Percentiles rank a stretch among this genome's conserved stretches.
phyloP scores from a whole-genome alignment of 2,329 filamentous ascomycete genomes.

The Xylariomycetidae sp. region DNA sequence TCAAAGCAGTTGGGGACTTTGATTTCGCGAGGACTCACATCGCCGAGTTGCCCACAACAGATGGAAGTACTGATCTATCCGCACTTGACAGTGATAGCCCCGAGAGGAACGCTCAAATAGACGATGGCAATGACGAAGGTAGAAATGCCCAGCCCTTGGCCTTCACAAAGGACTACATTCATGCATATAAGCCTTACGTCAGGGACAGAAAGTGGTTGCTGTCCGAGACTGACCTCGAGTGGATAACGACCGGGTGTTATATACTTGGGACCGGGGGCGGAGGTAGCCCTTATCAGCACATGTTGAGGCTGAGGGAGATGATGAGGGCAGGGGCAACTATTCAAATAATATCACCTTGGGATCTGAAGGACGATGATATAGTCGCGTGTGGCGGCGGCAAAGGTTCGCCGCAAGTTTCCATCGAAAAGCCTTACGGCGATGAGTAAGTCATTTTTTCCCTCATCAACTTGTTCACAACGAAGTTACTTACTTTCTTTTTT shows the following conservation, averaged over 20 bases:
- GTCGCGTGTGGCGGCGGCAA: conserved; percentile 51
- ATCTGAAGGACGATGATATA: conserved; percentile 41
- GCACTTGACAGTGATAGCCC: too few relatives aligned
- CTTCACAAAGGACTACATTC: conserved; percentile 23
- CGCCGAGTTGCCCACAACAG: conserved; percentile 1
- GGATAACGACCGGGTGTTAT: conserved; percentile 51
- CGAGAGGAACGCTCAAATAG: background rate
- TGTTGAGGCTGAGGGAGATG: conserved; percentile 27
- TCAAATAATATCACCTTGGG: conserved; percentile 41
- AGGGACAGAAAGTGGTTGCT: conserved; percentile 47
- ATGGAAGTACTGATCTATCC: conserved; percentile 1
- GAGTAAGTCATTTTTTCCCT: conserved; percentile 35
- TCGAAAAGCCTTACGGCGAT: conserved; percentile 52
- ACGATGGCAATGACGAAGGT: conserved; percentile 6
- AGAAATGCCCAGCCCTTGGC: conserved; percentile 1
- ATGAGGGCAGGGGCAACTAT: conserved; percentile 40
- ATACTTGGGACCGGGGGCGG: conserved; percentile 56
- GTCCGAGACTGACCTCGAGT: conserved; percentile 50
- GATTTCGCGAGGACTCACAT: conserved; percentile 31
- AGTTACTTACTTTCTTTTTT: too few relatives aligned
- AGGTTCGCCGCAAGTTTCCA: conserved; percentile 52
- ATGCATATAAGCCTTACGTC: conserved; percentile 41
- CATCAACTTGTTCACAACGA: too few relatives aligned
- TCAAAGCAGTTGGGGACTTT: conserved; percentile 52
- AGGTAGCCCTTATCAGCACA: conserved; percentile 45